A percentile compares a stretch with the other conserved stretches of the same genome.
Evolutionary conservation across 495 filamentous ascomycete genomes (phyloP).

Genomic region (Penicillium simplicissimum): DNA sequence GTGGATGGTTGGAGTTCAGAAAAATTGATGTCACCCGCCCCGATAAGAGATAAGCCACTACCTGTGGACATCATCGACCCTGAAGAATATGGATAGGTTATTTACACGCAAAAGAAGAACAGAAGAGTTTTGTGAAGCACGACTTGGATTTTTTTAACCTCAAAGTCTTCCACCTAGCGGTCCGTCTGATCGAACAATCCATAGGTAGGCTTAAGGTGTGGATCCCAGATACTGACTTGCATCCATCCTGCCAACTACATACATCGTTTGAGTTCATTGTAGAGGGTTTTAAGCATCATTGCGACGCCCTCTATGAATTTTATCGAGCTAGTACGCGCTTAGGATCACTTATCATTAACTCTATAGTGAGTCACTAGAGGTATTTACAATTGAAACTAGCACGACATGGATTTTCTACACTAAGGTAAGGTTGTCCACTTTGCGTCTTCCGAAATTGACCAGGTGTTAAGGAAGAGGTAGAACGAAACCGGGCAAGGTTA

Average conservation of each 20-base stretch:
- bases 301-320: constrained; percentile 43
- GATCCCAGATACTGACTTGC: constrained; percentile 48
- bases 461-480: no score
- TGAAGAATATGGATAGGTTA: background rate
- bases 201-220: constrained; percentile 39
- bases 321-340: no score
- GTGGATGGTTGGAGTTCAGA: constrained; percentile 15
- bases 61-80: background rate
- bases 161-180: constrained; percentile 41
- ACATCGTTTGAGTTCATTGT: constrained; percentile 53
- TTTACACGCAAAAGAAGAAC: background rate
- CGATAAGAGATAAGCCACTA: constrained; percentile 21
- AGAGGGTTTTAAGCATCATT: constrained; percentile 43
- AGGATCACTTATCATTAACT: no score
- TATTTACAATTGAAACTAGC: no score
- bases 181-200: constrained; percentile 40
- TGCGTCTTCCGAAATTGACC: no score
- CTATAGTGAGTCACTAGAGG: no score
- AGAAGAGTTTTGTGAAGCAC: no score
- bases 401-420: no score
- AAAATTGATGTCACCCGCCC: constrained; percentile 30
- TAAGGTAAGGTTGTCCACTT: no score
- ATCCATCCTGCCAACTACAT: constrained; percentile 56
- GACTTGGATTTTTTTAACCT: background rate
- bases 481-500: no score